Evolutionary conservation across 2,329 filamentous ascomycete genomes (phyloP).

Genomic region (Aspergillus viridinutans): DNA sequence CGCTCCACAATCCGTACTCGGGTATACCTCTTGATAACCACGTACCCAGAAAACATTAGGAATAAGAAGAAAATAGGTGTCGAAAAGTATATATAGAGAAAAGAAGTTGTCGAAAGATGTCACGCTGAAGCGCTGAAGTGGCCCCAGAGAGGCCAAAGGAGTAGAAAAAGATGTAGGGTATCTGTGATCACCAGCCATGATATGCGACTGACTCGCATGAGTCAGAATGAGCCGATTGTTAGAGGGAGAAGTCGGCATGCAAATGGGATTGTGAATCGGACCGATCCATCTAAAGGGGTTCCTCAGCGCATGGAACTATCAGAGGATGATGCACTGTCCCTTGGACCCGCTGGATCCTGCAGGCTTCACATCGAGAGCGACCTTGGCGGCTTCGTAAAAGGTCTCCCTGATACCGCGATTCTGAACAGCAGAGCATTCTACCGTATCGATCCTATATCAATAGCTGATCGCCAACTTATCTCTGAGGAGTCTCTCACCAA

Average conservation of each 20-base stretch:
- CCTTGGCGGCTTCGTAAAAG: slow-evolving; percentile 94
- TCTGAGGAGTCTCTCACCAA: slow-evolving; percentile 50
- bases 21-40: slow-evolving; percentile 2
- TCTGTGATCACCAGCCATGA: background rate
- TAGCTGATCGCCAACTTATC: background rate
- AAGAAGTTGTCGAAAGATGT: background rate
- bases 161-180: slow-evolving; percentile 12
- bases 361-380: slow-evolving; percentile 63
- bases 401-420: slow-evolving; percentile 98
- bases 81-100: slow-evolving; percentile 20
- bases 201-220: background rate
- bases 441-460: background rate
- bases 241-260: background rate
- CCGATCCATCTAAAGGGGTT: background rate
- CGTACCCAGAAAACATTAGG: slow-evolving; percentile 11
- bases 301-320: slow-evolving; percentile 7
- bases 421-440: slow-evolving; percentile 96
- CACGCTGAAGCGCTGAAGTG: slow-evolving; percentile 11
- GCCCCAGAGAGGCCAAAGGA: background rate
- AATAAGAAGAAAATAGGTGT: slow-evolving; percentile 8
- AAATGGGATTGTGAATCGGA: no score
- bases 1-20: background rate
- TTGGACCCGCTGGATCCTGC: slow-evolving; percentile 30
- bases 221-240: background rate
- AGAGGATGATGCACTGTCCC: slow-evolving; percentile 35